Conservation (phyloP, 2,329 filamentous ascomycete genomes). For the Colletotrichum liaoningense region DNA sequence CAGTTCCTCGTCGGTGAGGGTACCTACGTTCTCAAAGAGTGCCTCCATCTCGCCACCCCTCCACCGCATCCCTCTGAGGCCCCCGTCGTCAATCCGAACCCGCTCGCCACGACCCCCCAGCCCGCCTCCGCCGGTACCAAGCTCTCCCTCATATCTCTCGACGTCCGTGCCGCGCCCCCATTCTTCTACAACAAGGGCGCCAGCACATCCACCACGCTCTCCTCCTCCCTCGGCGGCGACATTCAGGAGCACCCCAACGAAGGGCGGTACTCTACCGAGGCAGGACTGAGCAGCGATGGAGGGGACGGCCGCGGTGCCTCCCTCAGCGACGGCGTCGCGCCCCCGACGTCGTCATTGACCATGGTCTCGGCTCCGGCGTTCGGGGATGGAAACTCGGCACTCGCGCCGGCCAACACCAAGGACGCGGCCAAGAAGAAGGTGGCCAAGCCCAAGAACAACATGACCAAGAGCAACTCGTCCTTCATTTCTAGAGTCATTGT, state of each 20-base stretch:
- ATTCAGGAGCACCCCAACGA: conserved; percentile 74
- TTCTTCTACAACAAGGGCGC: conserved; percentile 65
- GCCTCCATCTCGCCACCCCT: conserved; percentile 91
- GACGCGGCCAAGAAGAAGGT: conserved; percentile 79
- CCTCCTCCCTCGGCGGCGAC: conserved; percentile 60
- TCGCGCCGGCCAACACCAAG: conserved; percentile 73
- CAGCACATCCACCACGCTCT: conserved; percentile 58
- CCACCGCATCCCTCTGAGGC: conserved; percentile 96
- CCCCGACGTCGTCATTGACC: conserved; percentile 51
- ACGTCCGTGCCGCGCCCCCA: conserved; percentile 67
- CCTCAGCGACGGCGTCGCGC: conserved; percentile 57
- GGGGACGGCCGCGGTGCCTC: conserved; percentile 57
- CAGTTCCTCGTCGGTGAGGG: conserved; percentile 96
- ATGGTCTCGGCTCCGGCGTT: conserved; percentile 74
- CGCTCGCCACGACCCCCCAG: conserved; percentile 84
- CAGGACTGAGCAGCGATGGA: conserved; percentile 68
- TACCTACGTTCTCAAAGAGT: conserved; percentile 92
- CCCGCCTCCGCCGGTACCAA: conserved; percentile 89
- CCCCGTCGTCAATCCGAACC: conserved; percentile 87
- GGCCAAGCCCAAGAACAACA: conserved; percentile 94
- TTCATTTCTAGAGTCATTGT: conserved; percentile 98
- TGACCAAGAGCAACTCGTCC: conserved; percentile 97
- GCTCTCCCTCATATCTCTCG: conserved; percentile 80
- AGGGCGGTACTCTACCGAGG: conserved; percentile 69
- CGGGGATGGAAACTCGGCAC: conserved; percentile 84